A percentile compares a stretch with the other conserved stretches of the same genome.
Evolutionary conservation across 106 monocot genomes (phyloP).

Genomic region (Dioscorea zingiberensis): DNA sequence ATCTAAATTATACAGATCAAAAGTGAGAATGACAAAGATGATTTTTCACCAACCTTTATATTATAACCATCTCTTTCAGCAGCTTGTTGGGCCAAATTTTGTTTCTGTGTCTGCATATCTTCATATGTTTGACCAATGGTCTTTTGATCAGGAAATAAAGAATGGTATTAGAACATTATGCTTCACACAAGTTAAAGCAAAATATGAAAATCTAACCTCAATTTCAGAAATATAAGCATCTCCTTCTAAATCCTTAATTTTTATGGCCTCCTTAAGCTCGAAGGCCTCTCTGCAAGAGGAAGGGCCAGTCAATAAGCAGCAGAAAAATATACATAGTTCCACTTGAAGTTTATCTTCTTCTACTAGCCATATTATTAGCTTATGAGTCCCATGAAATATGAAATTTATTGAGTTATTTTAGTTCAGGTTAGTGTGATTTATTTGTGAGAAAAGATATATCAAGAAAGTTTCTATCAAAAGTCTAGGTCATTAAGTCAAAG

Average conservation of each 20-base stretch:
- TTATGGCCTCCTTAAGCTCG: conserved; percentile 84
- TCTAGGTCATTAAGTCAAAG: too few relatives aligned
- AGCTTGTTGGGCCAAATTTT: conserved; percentile 70
- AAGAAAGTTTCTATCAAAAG: too few relatives aligned
- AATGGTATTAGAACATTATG: background rate
- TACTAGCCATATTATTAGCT: too few relatives aligned
- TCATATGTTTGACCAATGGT: conserved; percentile 99
- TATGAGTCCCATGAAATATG: too few relatives aligned
- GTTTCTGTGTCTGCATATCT: conserved; percentile 97
- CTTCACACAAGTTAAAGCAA: too few relatives aligned
- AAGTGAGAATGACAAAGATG: too few relatives aligned
- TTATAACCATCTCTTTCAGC: conserved; percentile 86
- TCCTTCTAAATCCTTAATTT: conserved; percentile 90
- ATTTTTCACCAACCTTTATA: conserved; percentile 56
- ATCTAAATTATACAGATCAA: too few relatives aligned
- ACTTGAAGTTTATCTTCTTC: too few relatives aligned
- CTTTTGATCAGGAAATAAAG: conserved; percentile 26
- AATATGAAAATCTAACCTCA: conserved; percentile 41
- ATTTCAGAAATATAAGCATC: conserved; percentile 90
- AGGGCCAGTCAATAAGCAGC: background rate
- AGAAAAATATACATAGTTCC: too few relatives aligned
- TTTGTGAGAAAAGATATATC: too few relatives aligned
- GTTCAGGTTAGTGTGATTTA: too few relatives aligned
- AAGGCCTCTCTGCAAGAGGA: conserved; percentile 44
- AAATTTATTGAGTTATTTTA: too few relatives aligned